Conservation (phyloP, 371 early-diverging fungal genomes). For the Nematocida sp. region DNA sequence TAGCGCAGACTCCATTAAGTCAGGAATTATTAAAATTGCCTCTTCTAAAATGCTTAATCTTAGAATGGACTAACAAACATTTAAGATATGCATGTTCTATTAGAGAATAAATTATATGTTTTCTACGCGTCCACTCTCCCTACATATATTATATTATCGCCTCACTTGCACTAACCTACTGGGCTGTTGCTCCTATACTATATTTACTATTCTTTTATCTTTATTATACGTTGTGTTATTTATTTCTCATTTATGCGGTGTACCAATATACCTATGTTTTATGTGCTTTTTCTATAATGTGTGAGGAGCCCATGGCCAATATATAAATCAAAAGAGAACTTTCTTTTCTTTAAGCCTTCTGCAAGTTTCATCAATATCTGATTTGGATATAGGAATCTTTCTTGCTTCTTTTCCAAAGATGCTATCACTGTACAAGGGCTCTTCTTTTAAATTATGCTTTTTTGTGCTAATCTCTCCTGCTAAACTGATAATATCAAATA, state of each 20-base stretch:
- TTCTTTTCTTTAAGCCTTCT: conserved; percentile 29
- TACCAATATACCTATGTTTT: no score
- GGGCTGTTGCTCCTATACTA: no score
- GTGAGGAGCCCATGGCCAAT: no score
- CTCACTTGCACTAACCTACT: no score
- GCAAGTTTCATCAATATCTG: conserved; percentile 51
- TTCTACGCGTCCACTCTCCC: not conserved
- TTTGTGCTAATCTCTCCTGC: conserved; percentile 20
- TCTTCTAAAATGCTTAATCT: conserved; percentile 50
- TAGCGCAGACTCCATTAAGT: conserved; percentile 51
- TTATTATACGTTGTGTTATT: no score
- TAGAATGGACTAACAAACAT: not conserved
- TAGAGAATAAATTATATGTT: no score
- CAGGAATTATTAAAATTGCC: conserved; percentile 39
- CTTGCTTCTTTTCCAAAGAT: conserved; percentile 20
- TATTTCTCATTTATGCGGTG: no score
- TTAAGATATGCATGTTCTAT: no score
- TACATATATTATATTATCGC: not conserved
- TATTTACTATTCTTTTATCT: no score
- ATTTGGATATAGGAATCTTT: conserved; percentile 29
- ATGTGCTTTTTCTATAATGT: no score
- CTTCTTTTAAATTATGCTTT: not conserved
- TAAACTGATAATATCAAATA: conserved; percentile 50
- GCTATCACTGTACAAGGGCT: not conserved
- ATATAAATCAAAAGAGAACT: conserved; percentile 5